phyloP scores from a whole-genome alignment of 2,329 filamentous ascomycete genomes.

The Claviceps sp. region DNA sequence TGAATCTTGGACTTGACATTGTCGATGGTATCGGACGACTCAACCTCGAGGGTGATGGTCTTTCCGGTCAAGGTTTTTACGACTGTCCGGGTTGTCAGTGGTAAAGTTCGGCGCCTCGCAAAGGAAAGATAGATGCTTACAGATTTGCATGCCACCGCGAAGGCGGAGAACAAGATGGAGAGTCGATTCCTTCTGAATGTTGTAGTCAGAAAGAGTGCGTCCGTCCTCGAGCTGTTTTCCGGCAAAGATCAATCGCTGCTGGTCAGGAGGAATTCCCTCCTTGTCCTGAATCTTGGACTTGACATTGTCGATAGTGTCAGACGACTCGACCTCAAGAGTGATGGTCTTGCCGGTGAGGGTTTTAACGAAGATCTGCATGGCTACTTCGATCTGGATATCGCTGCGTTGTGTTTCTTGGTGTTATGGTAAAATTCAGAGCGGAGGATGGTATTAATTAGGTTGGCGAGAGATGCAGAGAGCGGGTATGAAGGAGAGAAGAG shows the following conservation, averaged over 20 bases:
- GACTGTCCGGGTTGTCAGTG: conserved; percentile 23
- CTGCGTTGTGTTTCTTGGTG: neutral
- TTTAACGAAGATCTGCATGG: conserved; percentile 12
- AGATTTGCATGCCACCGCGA: conserved; percentile 53
- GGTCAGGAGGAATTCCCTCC: conserved; percentile 79
- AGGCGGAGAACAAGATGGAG: conserved; percentile 66
- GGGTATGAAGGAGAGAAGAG: conserved; percentile 5
- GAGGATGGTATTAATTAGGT: conserved; percentile 6
- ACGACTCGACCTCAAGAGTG: conserved; percentile 62
- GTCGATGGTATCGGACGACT: conserved; percentile 83
- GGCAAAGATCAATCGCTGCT: conserved; percentile 91
- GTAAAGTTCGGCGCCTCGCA: neutral
- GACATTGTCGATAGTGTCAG: conserved; percentile 91
- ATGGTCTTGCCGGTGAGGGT: conserved; percentile 54
- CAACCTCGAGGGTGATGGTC: conserved; percentile 85
- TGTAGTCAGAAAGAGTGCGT: conserved; percentile 41
- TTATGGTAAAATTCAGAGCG: conserved; percentile 5
- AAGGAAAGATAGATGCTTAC: conserved; percentile 23
- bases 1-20: conserved; percentile 97
- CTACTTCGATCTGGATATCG: conserved; percentile 6
- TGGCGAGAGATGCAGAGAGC: conserved; percentile 1
- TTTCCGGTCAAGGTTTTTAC: conserved; percentile 85
- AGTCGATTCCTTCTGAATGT: conserved; percentile 51
- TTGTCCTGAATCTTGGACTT: conserved; percentile 98
- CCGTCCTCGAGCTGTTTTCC: conserved; percentile 96